Conservation (phyloP, 768 basidiomycete species). For the Fomitopsis pulvina region DNA sequence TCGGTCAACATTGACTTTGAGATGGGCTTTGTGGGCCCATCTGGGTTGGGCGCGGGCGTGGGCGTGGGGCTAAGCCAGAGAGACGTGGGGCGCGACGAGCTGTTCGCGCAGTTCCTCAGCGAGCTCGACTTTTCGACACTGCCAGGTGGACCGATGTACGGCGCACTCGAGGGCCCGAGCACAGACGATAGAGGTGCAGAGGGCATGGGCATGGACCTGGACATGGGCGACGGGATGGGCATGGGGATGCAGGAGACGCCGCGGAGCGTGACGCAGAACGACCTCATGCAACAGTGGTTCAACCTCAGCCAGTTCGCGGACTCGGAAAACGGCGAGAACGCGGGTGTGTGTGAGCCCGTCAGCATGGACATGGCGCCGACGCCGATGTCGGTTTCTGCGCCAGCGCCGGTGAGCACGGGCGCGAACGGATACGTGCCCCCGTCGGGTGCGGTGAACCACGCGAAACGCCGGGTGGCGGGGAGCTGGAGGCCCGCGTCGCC, state of each 20-base stretch:
- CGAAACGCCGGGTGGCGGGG: constrained; percentile 2
- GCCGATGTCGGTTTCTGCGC: background rate
- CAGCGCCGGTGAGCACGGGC: too few relatives aligned
- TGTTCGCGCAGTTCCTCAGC: constrained; percentile 1
- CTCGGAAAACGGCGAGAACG: background rate
- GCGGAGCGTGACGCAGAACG: constrained; percentile 1
- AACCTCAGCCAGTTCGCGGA: background rate
- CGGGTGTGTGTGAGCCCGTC: background rate
- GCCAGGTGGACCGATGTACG: background rate
- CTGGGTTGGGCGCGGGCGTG: background rate
- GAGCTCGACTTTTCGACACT: background rate
- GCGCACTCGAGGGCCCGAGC: background rate
- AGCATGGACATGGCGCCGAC: background rate
- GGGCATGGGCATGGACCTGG: background rate
- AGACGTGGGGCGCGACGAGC: background rate
- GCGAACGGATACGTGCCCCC: constrained; percentile 1
- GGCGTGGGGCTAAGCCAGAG: background rate
- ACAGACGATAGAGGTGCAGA: background rate
- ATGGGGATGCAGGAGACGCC: background rate
- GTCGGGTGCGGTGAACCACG: background rate
- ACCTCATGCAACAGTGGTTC: constrained; percentile 2
- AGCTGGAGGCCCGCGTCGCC: constrained; percentile 5
- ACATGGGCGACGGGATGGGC: background rate
- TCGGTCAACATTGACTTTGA: background rate
- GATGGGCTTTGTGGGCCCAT: background rate